Evolutionary conservation across 495 filamentous ascomycete genomes (phyloP), one percentile per base, ranked within the genome.

Genomic region (Trichoderma orchidacearum): DNA sequence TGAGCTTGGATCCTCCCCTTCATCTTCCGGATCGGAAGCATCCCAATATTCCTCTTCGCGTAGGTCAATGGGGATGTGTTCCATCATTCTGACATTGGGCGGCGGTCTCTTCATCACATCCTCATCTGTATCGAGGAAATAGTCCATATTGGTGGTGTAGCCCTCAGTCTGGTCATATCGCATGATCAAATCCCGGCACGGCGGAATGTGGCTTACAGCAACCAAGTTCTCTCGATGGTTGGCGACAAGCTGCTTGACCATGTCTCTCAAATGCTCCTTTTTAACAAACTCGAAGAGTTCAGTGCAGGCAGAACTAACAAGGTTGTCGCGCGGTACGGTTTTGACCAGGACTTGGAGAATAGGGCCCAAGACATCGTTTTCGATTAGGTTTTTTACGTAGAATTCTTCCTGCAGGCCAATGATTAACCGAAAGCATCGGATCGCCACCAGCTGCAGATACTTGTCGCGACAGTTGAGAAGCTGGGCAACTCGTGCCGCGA

Each of bases 11-110:
- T 48, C 41, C 13, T 48, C 41, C 2, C 21, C 21, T 59, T 87
- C 85, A 17, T 94, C 87, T 27, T 91, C 89, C 53, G 94, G 91
- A 58, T 95, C 88, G 56, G 95, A 90, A 9, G 82, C 85, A 66
- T 94, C 92, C 77, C 95, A 97, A 68, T 98, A 98, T 30, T 89
- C 89, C 61, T 96, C 92, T 68, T 97, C 88, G 2, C 82, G 82
- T 21, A 84, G 76, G 65, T 97, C 94, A 73, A 91, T 79, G 2
- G 62, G 51, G 9, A 76, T 62, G 9, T 75, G 72, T 60, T 96
- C 93, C 69, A 89, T 76, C 60, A 82, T 82, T 78, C 88, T 91
- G 58, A 84, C 75, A 30, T 69, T 66, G 30, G 81, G 80, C 25
- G 85, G 85, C 23, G 76, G 79, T 28, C 76, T 77, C 63, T 82